Evolutionary conservation across 192 early-diverging fungal species (phyloP), one percentile per base, ranked within the genome.

Genomic region (Geranomyces michiganensis): DNA sequence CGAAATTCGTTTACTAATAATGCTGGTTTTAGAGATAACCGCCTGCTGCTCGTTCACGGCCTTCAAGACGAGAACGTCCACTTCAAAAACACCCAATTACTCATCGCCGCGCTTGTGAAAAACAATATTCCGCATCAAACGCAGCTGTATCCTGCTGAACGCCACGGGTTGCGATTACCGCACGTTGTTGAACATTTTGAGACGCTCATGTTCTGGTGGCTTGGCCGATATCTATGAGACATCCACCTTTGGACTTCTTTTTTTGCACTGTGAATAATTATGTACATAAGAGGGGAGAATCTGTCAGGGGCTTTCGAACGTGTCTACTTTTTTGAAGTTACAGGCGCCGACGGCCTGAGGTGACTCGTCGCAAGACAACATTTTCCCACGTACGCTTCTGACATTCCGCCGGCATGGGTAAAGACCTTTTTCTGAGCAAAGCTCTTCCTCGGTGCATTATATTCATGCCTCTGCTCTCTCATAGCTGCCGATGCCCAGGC

Each of bases 1-100:
- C n/a, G n/a, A n/a, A n/a, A n/a, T n/a, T n/a, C n/a, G 15, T 26
- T 5, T 1, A 29, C 62, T 73, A 27, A 21, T 58, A 12, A 21
- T 21, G 12, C 10, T 29, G 36, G 49, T 14, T 22, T 12, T 63
- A 86, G 83, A 26, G 79, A 83, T 12, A 82, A 86, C 67, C 82
- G 90, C 0, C 69, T 92, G 3, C 63, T 92, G 31, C 73, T 92
- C 46, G 90, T 83, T 13, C 91, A 92, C 72, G 91, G 91, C 3
- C 73, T 87, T 53, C 87, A 87, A 56, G 91, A 92, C 72, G 91
- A 92, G 63, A 92, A 92, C 72, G 91, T 92, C 1, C 91, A 92
- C 62, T 86, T 89, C 45, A 79, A 78, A 32, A 83, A 92, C 74
- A 83, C 89, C 0, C 81, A 88, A 58, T 36, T 70, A 36, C 76